Evolutionary conservation across 2,329 filamentous ascomycete species (phyloP).

Genomic region (Nannizziopsis arthrosporioides): DNA sequence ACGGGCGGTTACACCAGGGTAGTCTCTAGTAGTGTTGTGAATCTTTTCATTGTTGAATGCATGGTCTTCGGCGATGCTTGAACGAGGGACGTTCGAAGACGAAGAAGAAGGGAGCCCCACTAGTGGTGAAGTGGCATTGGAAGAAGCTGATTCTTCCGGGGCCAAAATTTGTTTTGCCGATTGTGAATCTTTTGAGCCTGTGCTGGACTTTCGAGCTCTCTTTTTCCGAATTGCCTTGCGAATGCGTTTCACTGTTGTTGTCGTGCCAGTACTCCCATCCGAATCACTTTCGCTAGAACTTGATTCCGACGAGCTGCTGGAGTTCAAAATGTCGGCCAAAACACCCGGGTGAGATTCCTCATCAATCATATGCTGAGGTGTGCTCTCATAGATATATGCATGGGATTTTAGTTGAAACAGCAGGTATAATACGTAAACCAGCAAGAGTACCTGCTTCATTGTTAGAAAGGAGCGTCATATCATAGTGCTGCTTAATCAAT

Average conservation of each 20-base stretch:
- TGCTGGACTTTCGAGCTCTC: conserved; percentile 65
- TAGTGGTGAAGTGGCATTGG: conserved; percentile 32
- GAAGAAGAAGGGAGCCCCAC: conserved; percentile 29
- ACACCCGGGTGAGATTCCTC: conserved; percentile 81
- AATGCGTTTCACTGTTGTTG: conserved; percentile 57
- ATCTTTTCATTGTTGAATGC: conserved; percentile 43
- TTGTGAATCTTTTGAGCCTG: conserved; percentile 53
- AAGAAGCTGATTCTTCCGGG: conserved; percentile 28
- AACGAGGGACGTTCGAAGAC: not conserved
- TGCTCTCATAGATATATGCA: conserved; percentile 70
- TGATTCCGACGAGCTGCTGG: conserved; percentile 45
- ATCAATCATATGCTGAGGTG: conserved; percentile 83
- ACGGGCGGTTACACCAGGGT: conserved; percentile 25
- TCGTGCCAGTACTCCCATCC: conserved; percentile 54
- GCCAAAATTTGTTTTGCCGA: not conserved
- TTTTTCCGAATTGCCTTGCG: conserved; percentile 61
- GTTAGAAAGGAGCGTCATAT: not conserved
- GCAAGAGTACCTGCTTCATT: conserved; percentile 50
- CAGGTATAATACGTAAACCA: conserved; percentile 75
- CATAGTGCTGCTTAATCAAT: not conserved
- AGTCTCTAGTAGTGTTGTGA: conserved; percentile 16
- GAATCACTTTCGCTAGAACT: conserved; percentile 49
- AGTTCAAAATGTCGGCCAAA: conserved; percentile 68
- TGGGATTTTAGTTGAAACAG: conserved; percentile 89
- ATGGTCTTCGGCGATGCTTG: conserved; percentile 33